Percentiles rank a stretch among this genome's conserved stretches.
Conservation (phyloP, 2,329 filamentous ascomycete species). For the Hymenoscyphus repandus region DNA sequence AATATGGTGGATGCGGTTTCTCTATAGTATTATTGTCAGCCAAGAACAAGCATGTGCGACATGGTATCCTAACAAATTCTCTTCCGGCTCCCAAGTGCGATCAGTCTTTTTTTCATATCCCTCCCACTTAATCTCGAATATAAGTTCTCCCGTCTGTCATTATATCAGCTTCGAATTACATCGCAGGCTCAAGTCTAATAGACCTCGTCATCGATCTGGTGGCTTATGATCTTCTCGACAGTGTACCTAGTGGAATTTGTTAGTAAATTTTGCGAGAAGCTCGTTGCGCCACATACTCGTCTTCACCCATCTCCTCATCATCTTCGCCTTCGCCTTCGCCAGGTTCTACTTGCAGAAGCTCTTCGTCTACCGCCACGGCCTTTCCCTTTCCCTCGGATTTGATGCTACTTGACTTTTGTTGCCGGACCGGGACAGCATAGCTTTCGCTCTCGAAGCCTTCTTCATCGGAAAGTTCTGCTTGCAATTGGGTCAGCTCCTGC, state of each 20-base stretch:
- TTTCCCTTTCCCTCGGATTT: constrained; percentile 12
- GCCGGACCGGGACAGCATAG: constrained; percentile 1
- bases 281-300: constrained; percentile 34
- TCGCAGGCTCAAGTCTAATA: constrained; percentile 18
- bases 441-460: constrained; percentile 32
- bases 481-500: constrained; percentile 17
- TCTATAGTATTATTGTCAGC: constrained; percentile 31
- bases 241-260: constrained; percentile 49
- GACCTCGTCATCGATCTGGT: constrained; percentile 55
- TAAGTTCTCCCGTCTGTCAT: constrained; percentile 38
- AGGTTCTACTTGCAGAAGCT: constrained; percentile 21
- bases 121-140: constrained; percentile 76
- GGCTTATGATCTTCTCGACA: constrained; percentile 67
- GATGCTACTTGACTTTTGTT: constrained; percentile 19
- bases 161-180: constrained; percentile 4
- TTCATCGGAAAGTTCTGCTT: constrained; percentile 27
- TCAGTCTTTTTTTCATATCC: constrained; percentile 68
- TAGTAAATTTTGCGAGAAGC: constrained; percentile 4
- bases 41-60: constrained; percentile 1
- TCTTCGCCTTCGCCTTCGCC: constrained; percentile 32
- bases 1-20: constrained; percentile 57
- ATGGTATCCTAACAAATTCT: constrained; percentile 53
- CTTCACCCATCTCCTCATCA: constrained; percentile 40
- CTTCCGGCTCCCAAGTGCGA: constrained; percentile 73
- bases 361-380: constrained; percentile 21